phyloP scores from a whole-genome alignment of 2,329 filamentous ascomycete species.

The Helotiales sp. region DNA sequence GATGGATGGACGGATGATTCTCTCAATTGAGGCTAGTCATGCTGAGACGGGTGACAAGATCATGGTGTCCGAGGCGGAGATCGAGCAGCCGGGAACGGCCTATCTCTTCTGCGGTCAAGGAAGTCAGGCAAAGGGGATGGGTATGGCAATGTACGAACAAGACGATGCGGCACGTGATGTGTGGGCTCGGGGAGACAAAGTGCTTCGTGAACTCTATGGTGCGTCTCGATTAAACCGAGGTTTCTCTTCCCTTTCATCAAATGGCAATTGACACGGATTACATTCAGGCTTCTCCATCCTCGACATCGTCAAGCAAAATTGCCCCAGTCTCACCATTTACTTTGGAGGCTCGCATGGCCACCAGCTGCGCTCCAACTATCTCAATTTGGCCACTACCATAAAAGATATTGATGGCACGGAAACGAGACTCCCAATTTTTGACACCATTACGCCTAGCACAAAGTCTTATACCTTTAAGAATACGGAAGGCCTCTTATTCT shows the following conservation, averaged over 20 bases:
- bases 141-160: constrained; percentile 41
- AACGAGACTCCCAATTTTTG: constrained; percentile 99
- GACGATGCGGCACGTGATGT: constrained; percentile 34
- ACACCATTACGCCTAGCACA: constrained; percentile 90
- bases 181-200: constrained; percentile 40
- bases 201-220: constrained; percentile 37
- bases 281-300: constrained; percentile 84
- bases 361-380: constrained; percentile 97
- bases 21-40: constrained; percentile 36
- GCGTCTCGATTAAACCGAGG: no score
- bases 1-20: constrained; percentile 35
- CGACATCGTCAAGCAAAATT: constrained; percentile 99
- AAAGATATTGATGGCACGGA: constrained; percentile 86
- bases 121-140: constrained; percentile 41
- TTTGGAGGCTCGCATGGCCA: constrained; percentile 97
- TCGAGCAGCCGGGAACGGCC: constrained; percentile 36
- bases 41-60: constrained; percentile 31
- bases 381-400: constrained; percentile 99
- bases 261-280: constrained; percentile 27
- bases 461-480: constrained; percentile 97
- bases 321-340: constrained; percentile 96
- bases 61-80: constrained; percentile 39
- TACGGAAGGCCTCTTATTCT: constrained; percentile 89
- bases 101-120: constrained; percentile 45
- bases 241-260: background rate